Evolutionary conservation across 352 stramenopile genomes (phyloP).

Genomic region (Globisporangium polare): DNA sequence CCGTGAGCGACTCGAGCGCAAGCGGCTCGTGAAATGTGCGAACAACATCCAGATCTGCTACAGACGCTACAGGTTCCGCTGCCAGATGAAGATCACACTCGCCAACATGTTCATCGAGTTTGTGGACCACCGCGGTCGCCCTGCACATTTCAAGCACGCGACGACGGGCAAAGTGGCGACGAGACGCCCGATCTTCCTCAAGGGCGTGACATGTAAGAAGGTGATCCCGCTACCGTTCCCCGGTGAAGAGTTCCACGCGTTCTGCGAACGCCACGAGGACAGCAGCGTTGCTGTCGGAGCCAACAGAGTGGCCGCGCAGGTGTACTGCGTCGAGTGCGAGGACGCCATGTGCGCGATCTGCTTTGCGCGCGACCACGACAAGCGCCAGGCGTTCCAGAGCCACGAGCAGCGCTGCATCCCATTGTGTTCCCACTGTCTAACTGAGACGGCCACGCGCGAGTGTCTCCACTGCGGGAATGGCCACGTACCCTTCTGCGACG

Average conservation of each 20-base stretch:
- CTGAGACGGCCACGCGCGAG: slow-evolving; percentile 58
- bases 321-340: slow-evolving; percentile 75
- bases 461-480: slow-evolving; percentile 64
- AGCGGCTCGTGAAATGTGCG: slow-evolving; percentile 26
- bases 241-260: slow-evolving; percentile 60
- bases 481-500: slow-evolving; percentile 62
- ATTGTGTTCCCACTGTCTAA: slow-evolving; percentile 43
- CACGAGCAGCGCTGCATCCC: slow-evolving; percentile 36
- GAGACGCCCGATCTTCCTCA: slow-evolving; percentile 50
- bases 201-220: slow-evolving; percentile 39
- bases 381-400: slow-evolving; percentile 36
- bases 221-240: slow-evolving; percentile 63
- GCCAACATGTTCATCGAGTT: slow-evolving; percentile 62
- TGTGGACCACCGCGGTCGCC: slow-evolving; percentile 38
- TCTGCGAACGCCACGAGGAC: slow-evolving; percentile 67
- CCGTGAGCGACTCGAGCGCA: slow-evolving; percentile 23
- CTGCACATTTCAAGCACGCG: slow-evolving; percentile 42
- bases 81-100: slow-evolving; percentile 38
- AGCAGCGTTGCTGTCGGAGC: neutral
- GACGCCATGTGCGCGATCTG: slow-evolving; percentile 59
- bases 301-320: slow-evolving; percentile 28
- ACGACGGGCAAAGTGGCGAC: slow-evolving; percentile 27
- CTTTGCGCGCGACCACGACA: slow-evolving; percentile 59
- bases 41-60: slow-evolving; percentile 41
- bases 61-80: slow-evolving; percentile 41